Evolutionary conservation across 305 asterid species (phyloP).

Genomic region (Plantago coronopus): DNA sequence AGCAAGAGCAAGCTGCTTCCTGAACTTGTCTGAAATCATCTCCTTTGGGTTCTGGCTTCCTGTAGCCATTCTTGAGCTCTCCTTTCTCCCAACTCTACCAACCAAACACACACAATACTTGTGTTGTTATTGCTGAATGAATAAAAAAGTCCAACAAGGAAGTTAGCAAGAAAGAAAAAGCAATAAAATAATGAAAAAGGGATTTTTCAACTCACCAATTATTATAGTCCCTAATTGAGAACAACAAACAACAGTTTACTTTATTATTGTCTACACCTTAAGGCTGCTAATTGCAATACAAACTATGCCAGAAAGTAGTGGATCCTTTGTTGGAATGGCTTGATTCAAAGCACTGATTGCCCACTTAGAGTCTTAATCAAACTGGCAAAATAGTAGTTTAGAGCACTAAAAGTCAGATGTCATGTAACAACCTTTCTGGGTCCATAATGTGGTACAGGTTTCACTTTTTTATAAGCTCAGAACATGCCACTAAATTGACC

Average conservation of each 20-base stretch:
- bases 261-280: too few species aligned
- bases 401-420: not conserved
- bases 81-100: constrained; percentile 16
- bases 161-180: not conserved
- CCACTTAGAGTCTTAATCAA: not conserved
- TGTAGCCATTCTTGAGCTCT: constrained; percentile 44
- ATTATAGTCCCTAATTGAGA: too few species aligned
- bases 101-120: constrained; percentile 19
- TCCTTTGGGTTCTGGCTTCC: constrained; percentile 38
- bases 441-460: not conserved
- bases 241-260: not conserved
- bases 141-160: constrained; percentile 6
- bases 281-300: not conserved
- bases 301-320: not conserved
- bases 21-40: constrained; percentile 41
- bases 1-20: constrained; percentile 71
- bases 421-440: not conserved
- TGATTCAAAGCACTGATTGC: not conserved
- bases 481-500: constrained; percentile 2
- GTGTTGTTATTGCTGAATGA: not conserved
- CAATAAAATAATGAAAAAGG: not conserved
- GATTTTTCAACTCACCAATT: not conserved
- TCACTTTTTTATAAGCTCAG: too few species aligned
- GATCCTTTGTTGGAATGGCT: not conserved
- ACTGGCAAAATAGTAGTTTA: not conserved